Base-by-base conservation (phyloP, 2,329 filamentous ascomycete genomes). In the Emericellopsis cladophorae region DNA sequence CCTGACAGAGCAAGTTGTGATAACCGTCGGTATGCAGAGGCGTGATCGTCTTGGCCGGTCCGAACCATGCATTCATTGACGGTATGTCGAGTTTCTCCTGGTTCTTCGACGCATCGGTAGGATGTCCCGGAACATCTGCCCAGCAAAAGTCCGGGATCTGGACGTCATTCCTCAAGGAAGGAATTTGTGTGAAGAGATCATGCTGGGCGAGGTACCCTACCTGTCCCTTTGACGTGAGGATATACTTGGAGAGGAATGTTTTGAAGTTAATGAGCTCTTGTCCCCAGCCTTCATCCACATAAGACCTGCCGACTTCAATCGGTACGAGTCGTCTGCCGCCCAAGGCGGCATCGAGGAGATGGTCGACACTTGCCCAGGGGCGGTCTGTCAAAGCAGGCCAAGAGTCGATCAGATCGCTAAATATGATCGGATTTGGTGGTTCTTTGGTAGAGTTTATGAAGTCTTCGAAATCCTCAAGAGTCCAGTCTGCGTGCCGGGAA, bases 11-110 rank as follows among this genome's bases (percentile, higher is more conserved):
- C 37, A 96, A 76, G 54, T 96, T 96, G 55, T 95, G 86, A 57
- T 95, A 93, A 2, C 84, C 86, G 53, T 96, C 92, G 2, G 87
- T 93, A 58, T 98, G 92, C 1, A 96, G 67, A 2, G 92, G 92
- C 1, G 88, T 95, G 47, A 95, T 89, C 1, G 92, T 96, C 39
- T 79, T 80, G 0, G 79, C 68, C 0, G 92, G 92, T 0, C 92
- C 92, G 47, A 96, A 82, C 92, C 92, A 98, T 7, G 86, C 88
- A 59, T 96, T 94, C 15, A 93, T 68, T 35, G 84, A 66, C 0
- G 86, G 86, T 18, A 76, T 70, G 7, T 67, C 67, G 11, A 73
- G 59, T 31, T 62, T 59, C 2, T 62, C 57, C 41, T 64, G 60
- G 48, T 64, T 48, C 32, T 58, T 51, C 5, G 52, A 44, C 6